Evolutionary conservation across 352 stramenopile genomes (phyloP), one percentile per base, ranked within the genome.

Genomic region (Pythium volutum): DNA sequence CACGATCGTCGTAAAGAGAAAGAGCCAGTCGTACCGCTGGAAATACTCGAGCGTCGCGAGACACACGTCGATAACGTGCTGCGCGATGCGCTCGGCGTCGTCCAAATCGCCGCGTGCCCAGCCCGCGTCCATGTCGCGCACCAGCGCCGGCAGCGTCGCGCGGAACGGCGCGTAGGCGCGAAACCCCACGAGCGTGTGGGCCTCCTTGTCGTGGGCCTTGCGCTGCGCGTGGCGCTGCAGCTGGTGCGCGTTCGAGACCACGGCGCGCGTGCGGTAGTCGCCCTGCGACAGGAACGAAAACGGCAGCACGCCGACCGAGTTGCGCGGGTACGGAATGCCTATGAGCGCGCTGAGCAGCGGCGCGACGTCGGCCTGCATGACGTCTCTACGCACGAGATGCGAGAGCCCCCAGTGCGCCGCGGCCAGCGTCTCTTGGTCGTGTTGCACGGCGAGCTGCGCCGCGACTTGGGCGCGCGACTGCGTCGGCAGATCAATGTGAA

Each of bases 11-110:
- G 71, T 77, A 23, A 91, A 70, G 36, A 95, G 66, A 53, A 93
- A 89, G 48, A 88, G 76, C 77, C 86, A 93, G 67, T 95, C 86
- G 64, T 93, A 93, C 38, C 79, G 71, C 66, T 93, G 86, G 47
- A 92, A 89, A 54, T 93, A 91, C 64, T 79, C 70, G 42, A 93
- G 62, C 34, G 79, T 81, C 12, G 75, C 80, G 50, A 95, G 74
- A n/a, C 81, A 91, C 34, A 90, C 76, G 42, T 71, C 75, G 63
- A 95, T 89, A 46, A 89, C 66, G 26, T 80, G 73, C 43, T 93
- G 82, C 20, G 79, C 87, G 51, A 76, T 27, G 6, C 58, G 31
- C 57, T 91, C 81, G 33, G 87, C 76, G 10, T 73, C 46, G 0
- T 67, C 61, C 36, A 70, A 48, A 29, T 72, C 52, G 11, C 66